Evolutionary conservation across 345 rosid species (phyloP).

Genomic region (Heritiera littoralis): DNA sequence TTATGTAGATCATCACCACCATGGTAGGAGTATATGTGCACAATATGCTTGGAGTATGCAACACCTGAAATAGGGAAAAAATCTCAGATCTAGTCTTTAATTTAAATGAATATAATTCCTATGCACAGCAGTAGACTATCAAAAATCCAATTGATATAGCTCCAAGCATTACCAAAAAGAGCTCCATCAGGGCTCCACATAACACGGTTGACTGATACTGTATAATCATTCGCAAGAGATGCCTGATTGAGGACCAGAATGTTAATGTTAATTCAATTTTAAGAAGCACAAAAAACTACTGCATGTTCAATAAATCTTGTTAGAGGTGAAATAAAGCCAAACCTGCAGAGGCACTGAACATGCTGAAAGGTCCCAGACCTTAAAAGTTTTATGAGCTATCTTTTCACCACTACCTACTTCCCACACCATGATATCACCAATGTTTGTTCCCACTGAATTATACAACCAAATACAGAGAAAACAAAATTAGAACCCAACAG

Average conservation of each 20-base stretch:
- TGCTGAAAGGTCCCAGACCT: slow-evolving; percentile 62
- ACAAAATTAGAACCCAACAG: background rate
- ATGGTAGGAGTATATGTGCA: slow-evolving; percentile 70
- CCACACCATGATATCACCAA: slow-evolving; percentile 74
- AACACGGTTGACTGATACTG: slow-evolving; percentile 75
- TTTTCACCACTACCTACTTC: slow-evolving; percentile 68
- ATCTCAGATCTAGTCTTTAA: slow-evolving; percentile 10
- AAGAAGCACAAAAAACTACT: slow-evolving; percentile 6
- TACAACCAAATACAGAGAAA: slow-evolving; percentile 18
- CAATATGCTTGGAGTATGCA: slow-evolving; percentile 80
- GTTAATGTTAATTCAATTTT: slow-evolving; percentile 10
- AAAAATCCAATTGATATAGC: slow-evolving; percentile 4
- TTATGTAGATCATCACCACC: slow-evolving; percentile 64
- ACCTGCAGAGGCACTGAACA: slow-evolving; percentile 73
- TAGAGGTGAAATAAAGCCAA: slow-evolving; percentile 19
- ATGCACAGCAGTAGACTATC: slow-evolving; percentile 12
- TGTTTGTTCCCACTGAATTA: slow-evolving; percentile 75
- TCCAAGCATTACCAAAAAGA: slow-evolving; percentile 59
- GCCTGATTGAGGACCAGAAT: slow-evolving; percentile 40
- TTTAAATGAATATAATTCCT: background rate
- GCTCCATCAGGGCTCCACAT: slow-evolving; percentile 89
- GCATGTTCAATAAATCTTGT: slow-evolving; percentile 21
- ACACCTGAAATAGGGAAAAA: slow-evolving; percentile 55
- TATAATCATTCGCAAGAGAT: slow-evolving; percentile 53
- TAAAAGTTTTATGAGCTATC: slow-evolving; percentile 58